Conservation (phyloP, 176 grass and related monocot species). For the Eragrostis nindensis region DNA sequence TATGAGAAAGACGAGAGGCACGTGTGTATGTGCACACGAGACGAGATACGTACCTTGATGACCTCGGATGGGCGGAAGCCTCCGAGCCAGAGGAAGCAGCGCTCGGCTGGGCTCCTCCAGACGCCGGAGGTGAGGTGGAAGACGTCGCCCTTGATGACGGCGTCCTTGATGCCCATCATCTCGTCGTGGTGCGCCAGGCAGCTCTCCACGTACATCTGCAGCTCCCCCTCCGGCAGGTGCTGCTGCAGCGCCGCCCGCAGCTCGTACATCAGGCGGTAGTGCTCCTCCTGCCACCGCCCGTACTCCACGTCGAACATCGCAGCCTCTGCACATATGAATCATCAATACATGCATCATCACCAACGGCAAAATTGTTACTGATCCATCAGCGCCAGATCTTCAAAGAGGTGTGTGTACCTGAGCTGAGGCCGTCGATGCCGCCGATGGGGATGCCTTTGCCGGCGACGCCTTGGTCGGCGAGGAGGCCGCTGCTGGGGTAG, state of each 20-base stretch:
- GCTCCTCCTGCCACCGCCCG: constrained; percentile 84
- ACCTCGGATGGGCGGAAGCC: constrained; percentile 93
- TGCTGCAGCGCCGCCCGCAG: constrained; percentile 83
- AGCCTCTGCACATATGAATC: constrained; percentile 60
- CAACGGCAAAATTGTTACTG: background rate
- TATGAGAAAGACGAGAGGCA: background rate
- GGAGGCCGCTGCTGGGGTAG: constrained; percentile 48
- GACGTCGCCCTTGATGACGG: constrained; percentile 80
- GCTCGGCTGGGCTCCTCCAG: constrained; percentile 92
- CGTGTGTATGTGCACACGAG: background rate
- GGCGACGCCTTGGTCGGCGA: constrained; percentile 55
- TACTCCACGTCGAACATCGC: constrained; percentile 91
- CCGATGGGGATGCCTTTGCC: constrained; percentile 61
- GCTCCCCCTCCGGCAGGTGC: constrained; percentile 75
- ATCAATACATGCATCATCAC: too few species aligned
- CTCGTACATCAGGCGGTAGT: constrained; percentile 80
- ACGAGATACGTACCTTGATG: constrained; percentile 96
- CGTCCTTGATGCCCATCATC: constrained; percentile 72
- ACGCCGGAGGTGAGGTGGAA: constrained; percentile 97
- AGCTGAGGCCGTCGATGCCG: constrained; percentile 62
- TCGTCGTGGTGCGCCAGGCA: constrained; percentile 85
- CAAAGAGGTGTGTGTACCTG: constrained; percentile 38
- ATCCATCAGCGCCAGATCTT: background rate
- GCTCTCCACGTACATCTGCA: constrained; percentile 89
- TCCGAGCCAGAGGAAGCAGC: constrained; percentile 99